These are phyloP conservation scores for Aspergillus fumigatus DNA, from an alignment of 2,329 filamentous ascomycete species.

Conservation along the genomic window DNA sequence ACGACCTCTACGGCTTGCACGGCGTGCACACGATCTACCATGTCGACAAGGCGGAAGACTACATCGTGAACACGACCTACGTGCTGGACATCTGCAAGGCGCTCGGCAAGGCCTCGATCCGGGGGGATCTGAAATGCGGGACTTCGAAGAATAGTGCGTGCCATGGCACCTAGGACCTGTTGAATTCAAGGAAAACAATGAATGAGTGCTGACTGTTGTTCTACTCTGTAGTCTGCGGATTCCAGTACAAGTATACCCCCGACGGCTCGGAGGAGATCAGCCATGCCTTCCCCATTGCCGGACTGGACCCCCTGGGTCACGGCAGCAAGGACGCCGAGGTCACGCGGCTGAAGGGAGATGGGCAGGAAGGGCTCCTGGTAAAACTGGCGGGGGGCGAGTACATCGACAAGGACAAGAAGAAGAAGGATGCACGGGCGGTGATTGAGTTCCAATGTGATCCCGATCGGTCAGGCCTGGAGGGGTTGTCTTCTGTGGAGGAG, in stretches of 20 bases:
- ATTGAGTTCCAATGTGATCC: conserved; percentile 81
- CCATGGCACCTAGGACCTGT: background rate
- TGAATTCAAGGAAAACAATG: background rate
- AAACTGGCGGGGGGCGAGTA: conserved; percentile 59
- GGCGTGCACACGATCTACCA: conserved; percentile 36
- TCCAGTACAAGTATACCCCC: conserved; percentile 53
- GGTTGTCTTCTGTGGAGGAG: conserved; percentile 22
- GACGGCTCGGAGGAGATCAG: conserved; percentile 48
- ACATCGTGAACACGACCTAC: conserved; percentile 33
- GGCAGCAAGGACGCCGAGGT: conserved; percentile 55
- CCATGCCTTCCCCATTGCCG: conserved; percentile 68
- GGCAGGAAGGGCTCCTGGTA: conserved; percentile 67
- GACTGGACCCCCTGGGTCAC: conserved; percentile 56
- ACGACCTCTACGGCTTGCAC: conserved; percentile 35
- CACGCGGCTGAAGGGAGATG: conserved; percentile 60
- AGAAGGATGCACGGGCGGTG: conserved; percentile 59
- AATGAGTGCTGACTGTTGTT: background rate
- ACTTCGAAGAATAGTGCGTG: conserved; percentile 33
- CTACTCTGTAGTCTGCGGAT: conserved; percentile 80
- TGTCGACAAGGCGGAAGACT: conserved; percentile 23
- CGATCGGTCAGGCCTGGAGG: conserved; percentile 67
- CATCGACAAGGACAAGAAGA: conserved; percentile 47
- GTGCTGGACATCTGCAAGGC: conserved; percentile 34
- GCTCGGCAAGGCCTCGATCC: conserved; percentile 24
- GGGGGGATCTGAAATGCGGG: conserved; percentile 27